A percentile compares a stretch with the other conserved stretches of the same genome.
These are phyloP conservation scores for Epichloe scottii DNA, from an alignment of 2,329 filamentous ascomycete genomes.

Conservation along the genomic window DNA sequence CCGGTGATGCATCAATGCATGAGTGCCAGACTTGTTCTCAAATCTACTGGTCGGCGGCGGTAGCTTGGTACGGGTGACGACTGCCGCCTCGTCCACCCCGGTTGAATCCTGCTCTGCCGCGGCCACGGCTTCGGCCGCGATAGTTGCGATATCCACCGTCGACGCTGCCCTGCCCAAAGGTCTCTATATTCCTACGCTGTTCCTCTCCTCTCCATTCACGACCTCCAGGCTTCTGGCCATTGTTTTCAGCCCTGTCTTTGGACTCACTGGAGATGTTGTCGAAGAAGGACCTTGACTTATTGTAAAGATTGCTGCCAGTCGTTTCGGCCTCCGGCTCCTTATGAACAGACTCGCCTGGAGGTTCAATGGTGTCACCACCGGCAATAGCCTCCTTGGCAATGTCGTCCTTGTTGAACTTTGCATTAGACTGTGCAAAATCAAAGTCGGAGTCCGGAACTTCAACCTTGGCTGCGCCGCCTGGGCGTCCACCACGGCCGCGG, in stretches of 20 bases:
- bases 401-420: constrained; percentile 35
- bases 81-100: constrained; percentile 30
- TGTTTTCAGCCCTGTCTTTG: constrained; percentile 71
- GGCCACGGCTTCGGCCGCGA: constrained; percentile 66
- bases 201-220: constrained; percentile 87
- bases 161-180: constrained; percentile 91
- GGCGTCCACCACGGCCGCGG: constrained; percentile 35
- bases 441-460: constrained; percentile 87
- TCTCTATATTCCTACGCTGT: constrained; percentile 92
- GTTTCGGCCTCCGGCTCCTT: constrained; percentile 26
- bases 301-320: constrained; percentile 50
- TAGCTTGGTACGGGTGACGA: constrained; percentile 19
- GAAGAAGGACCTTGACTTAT: constrained; percentile 86
- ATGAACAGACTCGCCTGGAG: constrained; percentile 25
- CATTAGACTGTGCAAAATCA: constrained; percentile 59
- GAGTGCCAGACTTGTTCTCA: not conserved
- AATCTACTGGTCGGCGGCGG: constrained; percentile 16
- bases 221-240: constrained; percentile 56
- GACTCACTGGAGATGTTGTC: constrained; percentile 95
- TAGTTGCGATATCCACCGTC: constrained; percentile 69
- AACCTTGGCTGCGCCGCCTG: constrained; percentile 45
- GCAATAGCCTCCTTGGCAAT: constrained; percentile 81
- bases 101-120: constrained; percentile 26
- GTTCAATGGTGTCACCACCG: constrained; percentile 53
- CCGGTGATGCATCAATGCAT: not conserved